These are phyloP conservation scores for Zasmidium cellare DNA, from an alignment of 2,329 filamentous ascomycete genomes.

Conservation along the genomic window DNA sequence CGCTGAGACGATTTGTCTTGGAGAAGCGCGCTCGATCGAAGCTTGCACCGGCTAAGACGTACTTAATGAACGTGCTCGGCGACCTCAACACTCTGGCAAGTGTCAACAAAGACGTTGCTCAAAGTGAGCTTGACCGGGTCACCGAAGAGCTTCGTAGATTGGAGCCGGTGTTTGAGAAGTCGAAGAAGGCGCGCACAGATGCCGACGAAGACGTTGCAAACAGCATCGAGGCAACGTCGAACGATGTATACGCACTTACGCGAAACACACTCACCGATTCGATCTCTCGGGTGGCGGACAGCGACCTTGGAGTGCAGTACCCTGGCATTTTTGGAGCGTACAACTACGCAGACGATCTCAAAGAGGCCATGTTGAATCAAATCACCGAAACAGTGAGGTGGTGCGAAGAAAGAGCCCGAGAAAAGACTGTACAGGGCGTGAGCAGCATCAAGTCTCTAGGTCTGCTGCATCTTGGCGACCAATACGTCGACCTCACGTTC, in stretches of 20 bases:
- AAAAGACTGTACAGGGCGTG: constrained; percentile 75
- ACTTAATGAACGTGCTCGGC: constrained; percentile 87
- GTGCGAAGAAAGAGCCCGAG: constrained; percentile 85
- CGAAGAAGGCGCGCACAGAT: constrained; percentile 75
- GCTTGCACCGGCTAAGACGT: constrained; percentile 91
- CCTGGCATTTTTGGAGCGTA: constrained; percentile 83
- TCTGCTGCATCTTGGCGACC: constrained; percentile 81
- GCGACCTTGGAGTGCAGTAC: constrained; percentile 79
- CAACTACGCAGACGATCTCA: constrained; percentile 89
- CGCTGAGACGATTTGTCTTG: constrained; percentile 86
- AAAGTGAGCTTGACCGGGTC: constrained; percentile 81
- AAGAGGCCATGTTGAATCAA: constrained; percentile 85
- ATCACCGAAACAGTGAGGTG: constrained; percentile 74
- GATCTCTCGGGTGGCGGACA: constrained; percentile 74
- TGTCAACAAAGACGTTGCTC: constrained; percentile 85
- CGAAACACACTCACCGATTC: constrained; percentile 72
- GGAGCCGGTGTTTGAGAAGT: constrained; percentile 81
- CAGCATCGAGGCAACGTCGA: constrained; percentile 80
- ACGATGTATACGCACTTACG: constrained; percentile 82
- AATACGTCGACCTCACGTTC: constrained; percentile 84
- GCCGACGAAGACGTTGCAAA: constrained; percentile 79
- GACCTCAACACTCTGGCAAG: constrained; percentile 80
- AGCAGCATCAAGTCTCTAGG: constrained; percentile 86
- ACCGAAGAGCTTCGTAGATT: constrained; percentile 76
- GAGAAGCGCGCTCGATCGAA: constrained; percentile 96